phyloP scores from a whole-genome alignment of 345 rosid species.

The Salix purpurea region DNA sequence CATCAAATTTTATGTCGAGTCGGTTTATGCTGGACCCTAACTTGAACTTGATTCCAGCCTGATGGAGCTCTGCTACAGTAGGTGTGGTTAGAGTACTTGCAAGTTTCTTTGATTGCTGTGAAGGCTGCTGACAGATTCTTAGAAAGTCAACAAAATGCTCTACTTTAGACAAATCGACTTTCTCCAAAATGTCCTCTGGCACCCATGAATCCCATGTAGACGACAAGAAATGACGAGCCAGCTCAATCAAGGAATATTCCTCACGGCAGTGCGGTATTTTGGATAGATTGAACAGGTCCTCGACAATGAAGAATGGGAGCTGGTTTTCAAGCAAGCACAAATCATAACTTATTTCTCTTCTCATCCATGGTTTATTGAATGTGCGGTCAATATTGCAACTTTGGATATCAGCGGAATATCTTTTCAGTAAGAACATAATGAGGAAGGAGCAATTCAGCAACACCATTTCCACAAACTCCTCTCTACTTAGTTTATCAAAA shows the following conservation, averaged over 20 bases:
- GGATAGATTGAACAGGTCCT: constrained; percentile 10
- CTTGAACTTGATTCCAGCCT: constrained; percentile 12
- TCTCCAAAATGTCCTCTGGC: neutral
- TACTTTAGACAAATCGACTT: neutral
- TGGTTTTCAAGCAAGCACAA: constrained; percentile 27
- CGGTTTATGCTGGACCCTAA: neutral
- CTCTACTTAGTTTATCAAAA: neutral
- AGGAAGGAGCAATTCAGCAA: constrained; percentile 5
- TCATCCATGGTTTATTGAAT: neutral
- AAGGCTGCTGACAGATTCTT: neutral
- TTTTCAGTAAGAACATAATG: constrained; percentile 1
- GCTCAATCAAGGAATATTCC: neutral
- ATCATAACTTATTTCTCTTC: neutral
- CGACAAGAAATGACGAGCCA: neutral
- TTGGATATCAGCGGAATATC: neutral
- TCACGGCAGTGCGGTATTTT: neutral
- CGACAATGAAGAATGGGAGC: constrained; percentile 28
- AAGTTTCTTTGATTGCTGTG: neutral
- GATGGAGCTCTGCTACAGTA: neutral
- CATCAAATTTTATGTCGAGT: constrained; percentile 9
- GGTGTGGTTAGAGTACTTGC: neutral
- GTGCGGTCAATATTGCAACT: neutral
- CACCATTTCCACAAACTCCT: constrained; percentile 4
- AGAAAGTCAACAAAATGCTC: constrained; percentile 11
- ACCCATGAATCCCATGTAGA: neutral